phyloP scores from a whole-genome alignment of 164 flowering plant species.

The Tinospora cordifolia region DNA sequence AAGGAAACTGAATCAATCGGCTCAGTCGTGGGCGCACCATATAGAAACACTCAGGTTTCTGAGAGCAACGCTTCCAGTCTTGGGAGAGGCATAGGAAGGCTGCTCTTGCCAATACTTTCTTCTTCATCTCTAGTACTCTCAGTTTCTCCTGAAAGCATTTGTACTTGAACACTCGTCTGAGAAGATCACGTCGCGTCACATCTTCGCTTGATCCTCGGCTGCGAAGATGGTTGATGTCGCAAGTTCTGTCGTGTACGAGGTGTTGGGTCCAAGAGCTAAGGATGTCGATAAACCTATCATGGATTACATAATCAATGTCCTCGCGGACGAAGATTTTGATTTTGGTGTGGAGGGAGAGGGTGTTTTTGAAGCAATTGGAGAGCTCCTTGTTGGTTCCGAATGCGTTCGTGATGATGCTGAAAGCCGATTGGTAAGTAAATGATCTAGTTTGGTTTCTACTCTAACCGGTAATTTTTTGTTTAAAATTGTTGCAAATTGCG shows the following conservation, averaged over 20 bases:
- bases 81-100: too few relatives aligned
- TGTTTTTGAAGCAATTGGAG: slow-evolving; percentile 82
- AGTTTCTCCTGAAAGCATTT: too few relatives aligned
- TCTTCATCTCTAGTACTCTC: too few relatives aligned
- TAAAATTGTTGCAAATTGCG: not conserved
- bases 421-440: slow-evolving; percentile 49
- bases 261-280: slow-evolving; percentile 48
- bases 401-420: slow-evolving; percentile 64
- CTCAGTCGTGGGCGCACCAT: too few relatives aligned
- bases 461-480: not conserved
- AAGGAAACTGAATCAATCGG: too few relatives aligned
- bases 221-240: slow-evolving; percentile 72
- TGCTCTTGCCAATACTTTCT: too few relatives aligned
- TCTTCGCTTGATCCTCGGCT: too few relatives aligned
- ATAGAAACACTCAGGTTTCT: too few relatives aligned
- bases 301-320: slow-evolving; percentile 86
- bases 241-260: slow-evolving; percentile 67
- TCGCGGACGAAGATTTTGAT: slow-evolving; percentile 97
- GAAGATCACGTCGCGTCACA: too few relatives aligned
- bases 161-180: too few relatives aligned
- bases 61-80: too few relatives aligned
- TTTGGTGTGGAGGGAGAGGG: slow-evolving; percentile 92
- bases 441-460: not conserved
- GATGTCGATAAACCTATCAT: slow-evolving; percentile 88
- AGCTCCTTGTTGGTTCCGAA: slow-evolving; percentile 73